Evolutionary conservation across 352 stramenopile genomes (phyloP).

Genomic region (Globisporangium perplexum): DNA sequence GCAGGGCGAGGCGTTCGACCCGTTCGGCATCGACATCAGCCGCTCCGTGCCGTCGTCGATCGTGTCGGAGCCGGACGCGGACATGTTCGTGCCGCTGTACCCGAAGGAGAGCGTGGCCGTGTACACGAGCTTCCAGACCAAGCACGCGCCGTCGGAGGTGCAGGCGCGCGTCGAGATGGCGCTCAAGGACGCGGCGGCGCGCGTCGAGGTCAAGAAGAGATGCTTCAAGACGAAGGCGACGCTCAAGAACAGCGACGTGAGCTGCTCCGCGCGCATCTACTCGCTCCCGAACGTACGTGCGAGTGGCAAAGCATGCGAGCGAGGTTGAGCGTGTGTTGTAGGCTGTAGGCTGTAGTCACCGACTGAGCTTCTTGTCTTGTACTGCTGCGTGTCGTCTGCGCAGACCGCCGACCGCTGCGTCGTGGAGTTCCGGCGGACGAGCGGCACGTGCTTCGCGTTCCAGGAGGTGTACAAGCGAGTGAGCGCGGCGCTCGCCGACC

Average conservation of each 20-base stretch:
- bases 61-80: constrained; percentile 26
- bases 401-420: constrained; percentile 47
- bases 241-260: constrained; percentile 50
- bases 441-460: constrained; percentile 65
- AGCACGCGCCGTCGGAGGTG: constrained; percentile 33
- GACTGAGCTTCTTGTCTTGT: not conserved
- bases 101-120: constrained; percentile 51
- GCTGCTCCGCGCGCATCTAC: constrained; percentile 59
- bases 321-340: constrained; percentile 12
- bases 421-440: constrained; percentile 71
- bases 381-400: not conserved
- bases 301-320: constrained; percentile 16
- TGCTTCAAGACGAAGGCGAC: constrained; percentile 74
- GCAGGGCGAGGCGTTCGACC: constrained; percentile 63
- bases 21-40: constrained; percentile 37
- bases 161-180: constrained; percentile 50
- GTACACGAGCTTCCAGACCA: constrained; percentile 76
- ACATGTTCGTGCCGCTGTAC: constrained; percentile 43
- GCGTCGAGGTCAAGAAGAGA: constrained; percentile 47
- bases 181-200: constrained; percentile 38
- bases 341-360: not conserved
- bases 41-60: constrained; percentile 37
- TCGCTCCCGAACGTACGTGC: constrained; percentile 63
- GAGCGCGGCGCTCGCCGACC: constrained; percentile 39
- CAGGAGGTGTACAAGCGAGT: constrained; percentile 68